phyloP scores from a whole-genome alignment of 2,329 filamentous ascomycete genomes.

The Sarocladiaceae sp. region DNA sequence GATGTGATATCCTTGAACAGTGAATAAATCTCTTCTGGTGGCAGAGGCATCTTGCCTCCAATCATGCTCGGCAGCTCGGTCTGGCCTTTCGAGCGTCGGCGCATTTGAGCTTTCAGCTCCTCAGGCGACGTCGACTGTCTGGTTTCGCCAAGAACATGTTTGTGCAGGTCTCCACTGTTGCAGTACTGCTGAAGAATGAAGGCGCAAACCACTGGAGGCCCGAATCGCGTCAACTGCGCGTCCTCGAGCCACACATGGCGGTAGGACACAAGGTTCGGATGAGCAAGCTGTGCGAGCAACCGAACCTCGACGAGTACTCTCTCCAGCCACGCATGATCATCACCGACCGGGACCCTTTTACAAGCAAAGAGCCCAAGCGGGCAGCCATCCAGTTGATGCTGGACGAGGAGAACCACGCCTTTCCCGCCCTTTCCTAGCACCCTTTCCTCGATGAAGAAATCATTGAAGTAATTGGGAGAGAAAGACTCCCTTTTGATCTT shows the following conservation, averaged over 20 bases:
- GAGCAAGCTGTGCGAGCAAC: conserved; percentile 81
- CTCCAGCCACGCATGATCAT: conserved; percentile 91
- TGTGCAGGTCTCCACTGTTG: conserved; percentile 84
- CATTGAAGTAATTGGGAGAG: conserved; percentile 85
- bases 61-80: conserved; percentile 47
- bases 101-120: conserved; percentile 79
- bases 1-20: conserved; percentile 95
- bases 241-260: conserved; percentile 97
- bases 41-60: conserved; percentile 31
- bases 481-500: conserved; percentile 84
- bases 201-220: conserved; percentile 85
- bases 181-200: conserved; percentile 98
- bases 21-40: conserved; percentile 91
- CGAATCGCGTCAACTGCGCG: conserved; percentile 74
- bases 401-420: conserved; percentile 89
- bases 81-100: conserved; percentile 74
- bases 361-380: conserved; percentile 88
- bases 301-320: conserved; percentile 92
- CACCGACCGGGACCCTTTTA: conserved; percentile 91
- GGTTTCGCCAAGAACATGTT: conserved; percentile 69
- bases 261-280: conserved; percentile 94
- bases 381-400: conserved; percentile 86
- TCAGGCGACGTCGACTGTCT: conserved; percentile 66
- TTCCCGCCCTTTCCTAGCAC: conserved; percentile 87
- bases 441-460: conserved; percentile 84